phyloP scores from a whole-genome alignment of 495 filamentous ascomycete genomes.

The Trichoderma erinaceum region DNA sequence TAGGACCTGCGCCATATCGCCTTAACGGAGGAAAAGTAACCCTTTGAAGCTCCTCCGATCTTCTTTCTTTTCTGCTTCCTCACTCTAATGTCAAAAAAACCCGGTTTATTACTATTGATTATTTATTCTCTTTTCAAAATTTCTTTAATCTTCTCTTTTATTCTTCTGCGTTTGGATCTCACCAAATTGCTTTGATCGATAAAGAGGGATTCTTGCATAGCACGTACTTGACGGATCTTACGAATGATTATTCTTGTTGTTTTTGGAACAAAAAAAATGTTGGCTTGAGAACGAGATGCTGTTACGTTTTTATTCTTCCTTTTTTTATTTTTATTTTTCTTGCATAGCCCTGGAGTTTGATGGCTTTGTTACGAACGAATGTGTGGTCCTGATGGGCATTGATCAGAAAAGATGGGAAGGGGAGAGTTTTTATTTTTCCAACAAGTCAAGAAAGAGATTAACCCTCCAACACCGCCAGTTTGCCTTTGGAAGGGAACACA shows the following conservation, averaged over 20 bases:
- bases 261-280: neutral
- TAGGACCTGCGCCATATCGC: neutral
- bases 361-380: constrained; percentile 8
- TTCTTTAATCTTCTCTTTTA: neutral
- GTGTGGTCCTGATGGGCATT: neutral
- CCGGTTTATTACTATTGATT: neutral
- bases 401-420: neutral
- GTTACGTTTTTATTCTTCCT: constrained; percentile 5
- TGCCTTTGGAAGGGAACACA: constrained; percentile 9
- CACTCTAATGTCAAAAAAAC: neutral
- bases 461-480: neutral
- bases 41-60: neutral
- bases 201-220: constrained; percentile 11
- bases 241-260: neutral
- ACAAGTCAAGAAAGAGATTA: neutral
- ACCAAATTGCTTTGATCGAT: neutral
- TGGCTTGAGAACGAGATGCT: neutral
- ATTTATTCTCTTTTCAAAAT: neutral
- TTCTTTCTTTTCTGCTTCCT: neutral
- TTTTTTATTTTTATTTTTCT: neutral
- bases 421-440: too few species aligned
- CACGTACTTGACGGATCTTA: constrained; percentile 6
- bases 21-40: constrained; percentile 3
- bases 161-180: neutral
- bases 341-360: constrained; percentile 9